Percentiles rank a stretch among this genome's conserved stretches.
phyloP scores from a whole-genome alignment of 345 rosid species.

The Pugionium dolabratum region DNA sequence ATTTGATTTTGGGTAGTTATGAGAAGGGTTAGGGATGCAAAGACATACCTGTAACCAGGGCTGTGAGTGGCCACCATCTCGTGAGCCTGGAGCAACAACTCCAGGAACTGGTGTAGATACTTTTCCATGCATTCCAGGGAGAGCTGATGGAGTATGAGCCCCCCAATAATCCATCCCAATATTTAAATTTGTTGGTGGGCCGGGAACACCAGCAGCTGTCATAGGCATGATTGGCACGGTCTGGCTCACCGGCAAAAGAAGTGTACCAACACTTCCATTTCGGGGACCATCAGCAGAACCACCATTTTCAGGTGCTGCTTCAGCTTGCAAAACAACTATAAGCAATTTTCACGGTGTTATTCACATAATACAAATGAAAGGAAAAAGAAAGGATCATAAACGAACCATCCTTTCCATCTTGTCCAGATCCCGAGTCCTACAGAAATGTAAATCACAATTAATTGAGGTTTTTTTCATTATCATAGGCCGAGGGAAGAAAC shows the following conservation, averaged over 20 bases:
- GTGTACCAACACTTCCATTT: conserved; percentile 61
- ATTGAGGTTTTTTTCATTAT: background rate
- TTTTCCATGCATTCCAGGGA: conserved; percentile 71
- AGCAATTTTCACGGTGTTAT: conserved; percentile 22
- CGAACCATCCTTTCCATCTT: conserved; percentile 71
- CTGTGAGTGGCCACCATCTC: conserved; percentile 71
- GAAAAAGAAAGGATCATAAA: conserved; percentile 16
- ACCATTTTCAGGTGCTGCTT: conserved; percentile 75
- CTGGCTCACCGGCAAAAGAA: conserved; percentile 52
- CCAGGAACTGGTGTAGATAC: conserved; percentile 74
- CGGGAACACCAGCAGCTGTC: conserved; percentile 64
- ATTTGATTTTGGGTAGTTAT: background rate
- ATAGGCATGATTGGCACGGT: conserved; percentile 64
- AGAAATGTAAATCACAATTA: conserved; percentile 16
- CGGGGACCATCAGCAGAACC: conserved; percentile 60
- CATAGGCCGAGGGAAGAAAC: background rate
- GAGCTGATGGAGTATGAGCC: conserved; percentile 57
- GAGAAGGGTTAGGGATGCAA: background rate
- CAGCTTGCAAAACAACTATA: conserved; percentile 43
- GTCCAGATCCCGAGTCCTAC: conserved; percentile 75
- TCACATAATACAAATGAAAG: conserved; percentile 3
- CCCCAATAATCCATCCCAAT: conserved; percentile 99
- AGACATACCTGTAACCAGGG: conserved; percentile 78
- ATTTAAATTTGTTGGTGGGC: conserved; percentile 89
- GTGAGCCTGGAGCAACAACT: conserved; percentile 58